Base-by-base conservation (phyloP, 2,329 filamentous ascomycete genomes). In the Lanzia echinophila region DNA sequence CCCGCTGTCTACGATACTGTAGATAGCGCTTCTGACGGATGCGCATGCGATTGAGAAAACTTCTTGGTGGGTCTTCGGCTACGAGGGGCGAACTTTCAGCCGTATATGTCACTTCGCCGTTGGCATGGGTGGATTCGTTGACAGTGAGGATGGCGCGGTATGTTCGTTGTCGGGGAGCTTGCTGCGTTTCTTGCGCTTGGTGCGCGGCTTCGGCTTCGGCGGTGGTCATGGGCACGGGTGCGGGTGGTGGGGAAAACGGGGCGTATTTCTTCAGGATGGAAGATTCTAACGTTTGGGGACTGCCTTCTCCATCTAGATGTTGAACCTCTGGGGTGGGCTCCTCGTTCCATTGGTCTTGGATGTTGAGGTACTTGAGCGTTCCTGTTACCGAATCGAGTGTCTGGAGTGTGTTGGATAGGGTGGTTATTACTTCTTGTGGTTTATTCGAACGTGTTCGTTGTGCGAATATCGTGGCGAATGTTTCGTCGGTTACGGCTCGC, bases 391-490 rank as follows among this genome's bases (percentile, higher is more conserved):
- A 72, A 61, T 84, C 83, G 28, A 85, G 72, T 59, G 78, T 76
- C 58, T 84, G 73, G 61, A 84, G 78, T 56, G 81, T 79, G 56
- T 71, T 72, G 28, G 78, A 78, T 52, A 90, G 72, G 17, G 86
- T 89, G 60, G 82, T 80, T 63, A 89, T 82, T 50, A 88, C 84
- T 63, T 80, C 78, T 67, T 73, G 70, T 32, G 62, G 68, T 63
- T 79, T 78, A 66, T 72, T 73, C 57, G 70, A 65, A 62, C 76
- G 76, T 20, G 72, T 70, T 51, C 76, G 78, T 54, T 74, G 68
- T 43, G 84, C 77, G 70, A 97, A 97, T 66, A 99, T 91, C 66
- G 86, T 79, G 58, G 88, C 85, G 70, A 97, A 96, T 47, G 85
- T 79, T 67, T 88, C 86, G 58, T 86, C 77, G 50, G 81, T 83